Percentiles rank a stretch among this genome's conserved stretches.
These are phyloP conservation scores for Oidiodendron maius DNA, from an alignment of 495 filamentous ascomycete species.

Conservation along the genomic window DNA sequence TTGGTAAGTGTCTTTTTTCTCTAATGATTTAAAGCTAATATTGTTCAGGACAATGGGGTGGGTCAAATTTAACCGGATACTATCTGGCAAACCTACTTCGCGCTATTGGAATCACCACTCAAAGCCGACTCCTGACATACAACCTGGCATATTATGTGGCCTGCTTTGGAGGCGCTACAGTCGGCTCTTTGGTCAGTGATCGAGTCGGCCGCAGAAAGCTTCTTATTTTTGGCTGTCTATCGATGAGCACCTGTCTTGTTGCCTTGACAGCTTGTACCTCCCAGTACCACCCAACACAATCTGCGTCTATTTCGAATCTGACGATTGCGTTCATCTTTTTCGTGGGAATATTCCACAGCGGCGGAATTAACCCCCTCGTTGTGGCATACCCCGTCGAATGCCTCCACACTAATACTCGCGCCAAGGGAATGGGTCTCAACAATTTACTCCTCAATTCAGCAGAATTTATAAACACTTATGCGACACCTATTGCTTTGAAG, in stretches of 20 bases:
- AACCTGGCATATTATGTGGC: conserved; percentile 29
- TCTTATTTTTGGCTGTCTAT: conserved; percentile 24
- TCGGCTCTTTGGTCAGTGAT: conserved; percentile 19
- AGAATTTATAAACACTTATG: conserved; percentile 45
- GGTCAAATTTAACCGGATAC: conserved; percentile 23
- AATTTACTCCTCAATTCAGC: background rate
- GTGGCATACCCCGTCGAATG: conserved; percentile 55
- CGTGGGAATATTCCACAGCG: conserved; percentile 48
- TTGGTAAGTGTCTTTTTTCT: too few species aligned
- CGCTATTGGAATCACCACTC: conserved; percentile 32
- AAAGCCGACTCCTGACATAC: conserved; percentile 42
- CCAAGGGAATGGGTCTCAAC: conserved; percentile 53
- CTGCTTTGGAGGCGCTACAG: conserved; percentile 21
- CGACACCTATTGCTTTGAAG: conserved; percentile 36
- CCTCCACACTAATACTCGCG: conserved; percentile 46
- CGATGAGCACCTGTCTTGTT: conserved; percentile 37
- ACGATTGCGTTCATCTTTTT: conserved; percentile 52
- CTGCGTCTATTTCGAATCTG: conserved; percentile 27
- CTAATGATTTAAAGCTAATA: conserved; percentile 34
- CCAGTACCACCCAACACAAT: conserved; percentile 27
- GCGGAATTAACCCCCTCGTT: conserved; percentile 45
- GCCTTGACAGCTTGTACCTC: conserved; percentile 25
- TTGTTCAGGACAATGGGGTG: conserved; percentile 59
- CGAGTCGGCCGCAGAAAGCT: conserved; percentile 25
- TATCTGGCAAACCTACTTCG: conserved; percentile 31